Percentiles rank a stretch among this genome's conserved stretches.
Evolutionary conservation across 345 rosid genomes (phyloP).

Genomic region (Rhodamnia argentea): DNA sequence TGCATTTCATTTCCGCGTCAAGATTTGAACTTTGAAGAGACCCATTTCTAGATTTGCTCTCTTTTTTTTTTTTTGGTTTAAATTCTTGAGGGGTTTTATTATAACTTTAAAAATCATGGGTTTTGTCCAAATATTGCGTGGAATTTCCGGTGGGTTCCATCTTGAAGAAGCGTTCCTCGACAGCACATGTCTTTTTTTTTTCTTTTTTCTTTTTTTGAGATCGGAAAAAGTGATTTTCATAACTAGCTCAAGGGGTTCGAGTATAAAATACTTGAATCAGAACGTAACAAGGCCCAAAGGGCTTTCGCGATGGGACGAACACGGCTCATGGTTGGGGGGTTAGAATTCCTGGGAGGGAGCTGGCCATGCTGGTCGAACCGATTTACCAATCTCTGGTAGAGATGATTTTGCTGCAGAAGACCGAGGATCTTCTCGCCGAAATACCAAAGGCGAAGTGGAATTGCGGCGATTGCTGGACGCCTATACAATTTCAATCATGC

Average conservation of each 20-base stretch:
- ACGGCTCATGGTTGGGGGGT: not conserved
- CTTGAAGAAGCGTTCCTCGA: not conserved
- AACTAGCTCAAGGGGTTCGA: too few relatives aligned
- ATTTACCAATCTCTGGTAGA: not conserved
- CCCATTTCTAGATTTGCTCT: too few relatives aligned
- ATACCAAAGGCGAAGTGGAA: not conserved
- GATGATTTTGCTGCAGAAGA: not conserved
- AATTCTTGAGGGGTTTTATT: too few relatives aligned
- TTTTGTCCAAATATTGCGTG: not conserved
- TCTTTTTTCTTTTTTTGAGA: too few relatives aligned
- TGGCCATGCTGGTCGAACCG: not conserved
- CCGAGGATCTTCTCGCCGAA: not conserved
- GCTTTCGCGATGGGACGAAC: too few relatives aligned
- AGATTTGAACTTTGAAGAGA: too few relatives aligned
- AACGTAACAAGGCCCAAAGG: too few relatives aligned
- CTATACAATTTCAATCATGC: not conserved
- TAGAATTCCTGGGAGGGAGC: not conserved
- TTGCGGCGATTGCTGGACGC: fast-evolving
- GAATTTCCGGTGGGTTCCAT: not conserved
- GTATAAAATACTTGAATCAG: too few relatives aligned
- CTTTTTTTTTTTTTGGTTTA: too few relatives aligned
- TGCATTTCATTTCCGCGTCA: too few relatives aligned
- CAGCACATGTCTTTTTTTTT: not conserved
- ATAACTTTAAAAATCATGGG: too few relatives aligned
- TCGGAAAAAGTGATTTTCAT: too few relatives aligned